A percentile compares a stretch with the other conserved stretches of the same genome.
phyloP scores from a whole-genome alignment of 106 monocot genomes.

The Phalaenopsis aphrodite region DNA sequence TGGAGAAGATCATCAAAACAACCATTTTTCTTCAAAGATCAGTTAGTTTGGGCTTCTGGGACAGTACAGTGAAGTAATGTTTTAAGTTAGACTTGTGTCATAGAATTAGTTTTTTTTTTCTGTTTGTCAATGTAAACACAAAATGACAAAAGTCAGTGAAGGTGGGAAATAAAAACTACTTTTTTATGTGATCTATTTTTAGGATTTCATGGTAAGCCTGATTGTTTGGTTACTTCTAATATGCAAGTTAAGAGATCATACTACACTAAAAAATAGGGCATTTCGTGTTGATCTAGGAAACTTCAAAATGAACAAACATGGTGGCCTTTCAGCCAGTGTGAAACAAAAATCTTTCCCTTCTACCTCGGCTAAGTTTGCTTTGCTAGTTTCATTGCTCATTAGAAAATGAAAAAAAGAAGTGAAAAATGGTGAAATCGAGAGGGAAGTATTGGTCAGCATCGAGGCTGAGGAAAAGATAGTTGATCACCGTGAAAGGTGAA shows the following conservation, averaged over 20 bases:
- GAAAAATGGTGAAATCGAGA: slow-evolving; percentile 35
- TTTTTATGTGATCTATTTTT: not conserved
- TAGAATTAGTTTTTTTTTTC: not conserved
- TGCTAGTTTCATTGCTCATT: not conserved
- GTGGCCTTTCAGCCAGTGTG: no score
- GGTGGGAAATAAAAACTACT: not conserved
- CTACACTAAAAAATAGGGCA: no score
- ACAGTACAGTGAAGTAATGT: not conserved
- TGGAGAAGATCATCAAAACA: not conserved
- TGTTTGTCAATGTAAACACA: not conserved
- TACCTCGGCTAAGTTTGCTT: no score
- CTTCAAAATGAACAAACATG: no score
- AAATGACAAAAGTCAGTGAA: not conserved
- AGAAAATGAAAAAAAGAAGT: no score
- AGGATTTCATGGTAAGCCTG: no score
- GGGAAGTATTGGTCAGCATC: slow-evolving; percentile 36
- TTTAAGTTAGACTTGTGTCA: not conserved
- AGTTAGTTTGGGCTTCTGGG: not conserved
- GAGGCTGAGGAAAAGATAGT: slow-evolving; percentile 50
- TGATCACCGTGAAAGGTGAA: slow-evolving; percentile 47
- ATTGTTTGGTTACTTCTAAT: no score
- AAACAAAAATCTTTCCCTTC: no score
- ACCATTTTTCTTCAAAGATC: not conserved
- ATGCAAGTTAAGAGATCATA: no score
- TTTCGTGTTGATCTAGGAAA: no score